Percentiles rank a stretch among this genome's conserved stretches.
Conservation (phyloP, 441 rosid species). For the Populus hybrid region DNA sequence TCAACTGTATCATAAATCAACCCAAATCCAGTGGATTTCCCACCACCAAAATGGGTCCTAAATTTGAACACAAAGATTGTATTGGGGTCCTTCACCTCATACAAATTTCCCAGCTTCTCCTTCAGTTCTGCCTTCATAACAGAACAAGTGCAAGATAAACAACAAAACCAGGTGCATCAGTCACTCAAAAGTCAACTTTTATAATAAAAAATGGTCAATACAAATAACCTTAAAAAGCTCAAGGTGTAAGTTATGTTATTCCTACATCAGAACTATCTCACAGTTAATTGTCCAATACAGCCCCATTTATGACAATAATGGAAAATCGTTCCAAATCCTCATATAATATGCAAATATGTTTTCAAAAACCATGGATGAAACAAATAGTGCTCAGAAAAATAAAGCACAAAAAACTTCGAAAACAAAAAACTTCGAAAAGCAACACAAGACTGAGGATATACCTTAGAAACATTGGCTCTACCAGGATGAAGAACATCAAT, state of each 20-base stretch:
- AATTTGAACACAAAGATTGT: slow-evolving; percentile 87
- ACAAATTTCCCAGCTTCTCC: slow-evolving; percentile 77
- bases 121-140: slow-evolving; percentile 61
- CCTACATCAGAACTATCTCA: too few relatives aligned
- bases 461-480: slow-evolving; percentile 86
- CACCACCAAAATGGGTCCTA: slow-evolving; percentile 93
- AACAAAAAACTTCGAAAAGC: too few relatives aligned
- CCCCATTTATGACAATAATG: too few relatives aligned
- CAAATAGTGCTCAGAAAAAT: not conserved
- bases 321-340: not conserved
- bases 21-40: slow-evolving; percentile 91
- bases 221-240: not conserved
- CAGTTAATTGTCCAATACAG: too few relatives aligned
- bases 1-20: slow-evolving; percentile 83
- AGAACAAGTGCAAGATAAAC: not conserved
- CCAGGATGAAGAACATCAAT: slow-evolving; percentile 97
- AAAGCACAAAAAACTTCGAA: too few relatives aligned
- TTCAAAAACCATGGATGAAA: not conserved
- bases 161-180: not conserved
- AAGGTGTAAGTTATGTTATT: too few relatives aligned
- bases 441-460: slow-evolving; percentile 6
- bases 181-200: not conserved
- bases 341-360: not conserved
- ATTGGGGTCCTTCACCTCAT: slow-evolving; percentile 80
- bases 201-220: not conserved